Percentiles rank a stretch among this genome's conserved stretches.
Conservation (phyloP, 2,329 filamentous ascomycete genomes). For the Aspergillus eucalypticola region DNA sequence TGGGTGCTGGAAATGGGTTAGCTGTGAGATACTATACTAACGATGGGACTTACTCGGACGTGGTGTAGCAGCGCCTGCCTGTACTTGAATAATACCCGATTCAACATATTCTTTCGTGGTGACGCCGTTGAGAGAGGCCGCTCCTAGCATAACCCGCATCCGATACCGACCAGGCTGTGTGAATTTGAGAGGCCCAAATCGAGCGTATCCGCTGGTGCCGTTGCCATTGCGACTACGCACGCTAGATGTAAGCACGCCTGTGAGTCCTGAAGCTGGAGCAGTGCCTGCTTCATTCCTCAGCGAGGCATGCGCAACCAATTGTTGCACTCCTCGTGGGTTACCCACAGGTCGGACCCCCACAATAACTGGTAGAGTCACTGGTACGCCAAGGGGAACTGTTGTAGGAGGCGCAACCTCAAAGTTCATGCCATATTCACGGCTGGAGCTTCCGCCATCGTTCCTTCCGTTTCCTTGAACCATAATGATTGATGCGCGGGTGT, state of each 20-base stretch:
- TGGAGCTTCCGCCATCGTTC: conserved; percentile 16
- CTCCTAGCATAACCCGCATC: conserved; percentile 34
- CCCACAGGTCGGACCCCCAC: conserved; percentile 33
- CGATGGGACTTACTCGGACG: conserved; percentile 30
- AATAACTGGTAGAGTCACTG: conserved; percentile 35
- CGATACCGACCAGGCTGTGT: conserved; percentile 32
- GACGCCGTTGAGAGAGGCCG: conserved; percentile 30
- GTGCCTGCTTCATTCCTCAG: conserved; percentile 31
- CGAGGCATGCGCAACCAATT: conserved; percentile 31
- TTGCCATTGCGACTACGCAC: conserved; percentile 34
- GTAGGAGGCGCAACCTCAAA: conserved; percentile 33
- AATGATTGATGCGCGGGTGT: not conserved
- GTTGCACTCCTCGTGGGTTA: conserved; percentile 25
- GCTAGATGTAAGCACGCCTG: conserved; percentile 33
- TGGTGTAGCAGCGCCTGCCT: conserved; percentile 29
- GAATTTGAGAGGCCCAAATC: conserved; percentile 30
- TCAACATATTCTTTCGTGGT: conserved; percentile 33
- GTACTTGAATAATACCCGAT: conserved; percentile 32
- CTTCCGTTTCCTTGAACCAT: conserved; percentile 20
- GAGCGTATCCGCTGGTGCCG: conserved; percentile 33
- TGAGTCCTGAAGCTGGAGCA: conserved; percentile 22
- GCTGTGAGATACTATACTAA: conserved; percentile 3
- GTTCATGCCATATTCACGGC: conserved; percentile 31
- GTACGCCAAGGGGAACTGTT: conserved; percentile 25
- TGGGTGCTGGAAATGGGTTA: conserved; percentile 26